Base-by-base conservation (phyloP, 805 yeast species). In the Candida loeiensis region DNA sequence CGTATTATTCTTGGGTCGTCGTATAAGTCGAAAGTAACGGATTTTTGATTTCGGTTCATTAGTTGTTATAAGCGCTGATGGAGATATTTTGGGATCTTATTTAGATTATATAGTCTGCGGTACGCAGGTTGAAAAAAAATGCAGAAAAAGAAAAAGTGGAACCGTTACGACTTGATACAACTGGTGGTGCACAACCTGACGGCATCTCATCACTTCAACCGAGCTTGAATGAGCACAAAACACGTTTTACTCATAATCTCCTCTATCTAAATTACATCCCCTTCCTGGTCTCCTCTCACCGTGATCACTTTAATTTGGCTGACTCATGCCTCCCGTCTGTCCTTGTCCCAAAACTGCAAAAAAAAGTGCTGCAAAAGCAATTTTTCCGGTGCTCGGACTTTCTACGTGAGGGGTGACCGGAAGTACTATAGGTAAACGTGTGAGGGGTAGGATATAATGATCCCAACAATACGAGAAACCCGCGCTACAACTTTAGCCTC, bases 311-410 rank as follows among this genome's bases (percentile, higher is more conserved):
- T 13, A 5, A 7, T 5, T 25, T 5, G 5, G 14, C 13, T 30
- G 33, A 30, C 12, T 17, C 33, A 30, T 12, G 20, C 8, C 21
- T 30, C 33, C n/a, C 33, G 33, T 17, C 33, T 6, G 33, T 30
- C 33, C 33, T 17, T 18, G 5, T 6, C 12, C 24, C 6, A 21
- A 27, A 8, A 27, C 13, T 14, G 13, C n/a, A 30, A 9, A 9
- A 16, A 30, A 30, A 30, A 27, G 9, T n/a, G 17, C 17, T 29
- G 21, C 12, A 34, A 34, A 34, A 34, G 36, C 21, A 34, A 34
- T 34, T 34, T 32, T 5, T 34, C 28, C 36, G 36, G 36, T 34
- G 36, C 14, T 34, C 36, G 36, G 36, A 34, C 36, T 34, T 34
- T 32, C 24, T 34, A 6, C 21, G 13, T 4, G 5, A 4, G 18